These are phyloP conservation scores for Tylopilus intermedius DNA, from an alignment of 768 basidiomycete species.

Conservation along the genomic window DNA sequence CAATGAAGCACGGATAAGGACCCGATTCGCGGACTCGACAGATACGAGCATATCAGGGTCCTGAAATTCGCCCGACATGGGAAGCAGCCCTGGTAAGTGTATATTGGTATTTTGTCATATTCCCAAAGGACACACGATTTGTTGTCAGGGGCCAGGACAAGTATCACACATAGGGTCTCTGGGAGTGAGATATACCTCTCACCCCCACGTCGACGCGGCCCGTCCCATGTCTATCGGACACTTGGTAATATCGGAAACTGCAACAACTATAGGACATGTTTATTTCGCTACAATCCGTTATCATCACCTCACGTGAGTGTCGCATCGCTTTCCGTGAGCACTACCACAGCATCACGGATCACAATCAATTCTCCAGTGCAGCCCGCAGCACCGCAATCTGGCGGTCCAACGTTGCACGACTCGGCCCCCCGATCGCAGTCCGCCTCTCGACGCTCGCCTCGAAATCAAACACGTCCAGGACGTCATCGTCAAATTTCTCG, in stretches of 20 bases:
- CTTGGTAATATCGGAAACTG: neutral
- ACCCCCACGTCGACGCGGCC: neutral
- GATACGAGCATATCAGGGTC: neutral
- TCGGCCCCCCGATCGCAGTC: constrained; percentile 89
- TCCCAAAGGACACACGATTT: neutral
- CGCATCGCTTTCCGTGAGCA: neutral
- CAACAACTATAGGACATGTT: neutral
- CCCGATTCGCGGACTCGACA: neutral
- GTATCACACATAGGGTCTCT: neutral
- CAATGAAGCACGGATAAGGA: neutral
- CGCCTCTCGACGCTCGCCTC: constrained; percentile 92
- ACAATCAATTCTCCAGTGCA: constrained; percentile 37
- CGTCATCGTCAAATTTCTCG: constrained; percentile 75
- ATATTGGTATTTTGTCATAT: neutral
- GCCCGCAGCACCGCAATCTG: constrained; percentile 77
- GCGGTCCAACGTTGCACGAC: constrained; percentile 74
- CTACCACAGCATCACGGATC: no score
- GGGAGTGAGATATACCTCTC: neutral
- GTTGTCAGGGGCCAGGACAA: no score
- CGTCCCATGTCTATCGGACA: neutral
- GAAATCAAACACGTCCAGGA: constrained; percentile 85
- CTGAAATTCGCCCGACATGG: no score
- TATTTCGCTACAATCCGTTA: neutral
- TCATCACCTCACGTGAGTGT: neutral
- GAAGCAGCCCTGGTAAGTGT: neutral